Evolutionary conservation across 495 filamentous ascomycete species (phyloP).

Genomic region (Cercophora newfieldiana): DNA sequence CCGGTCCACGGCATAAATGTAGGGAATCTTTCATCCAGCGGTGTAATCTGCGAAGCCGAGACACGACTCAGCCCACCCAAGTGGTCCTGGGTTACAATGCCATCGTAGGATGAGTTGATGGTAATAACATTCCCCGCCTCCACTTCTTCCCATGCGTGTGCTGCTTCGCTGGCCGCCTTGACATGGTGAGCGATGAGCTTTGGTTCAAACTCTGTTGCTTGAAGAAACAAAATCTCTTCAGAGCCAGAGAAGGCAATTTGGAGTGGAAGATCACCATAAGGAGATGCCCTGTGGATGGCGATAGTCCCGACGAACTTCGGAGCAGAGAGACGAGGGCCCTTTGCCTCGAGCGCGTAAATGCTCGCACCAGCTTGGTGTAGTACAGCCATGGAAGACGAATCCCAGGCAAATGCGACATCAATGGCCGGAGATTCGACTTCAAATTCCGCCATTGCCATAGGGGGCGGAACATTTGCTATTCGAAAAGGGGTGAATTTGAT

Average conservation of each 20-base stretch:
- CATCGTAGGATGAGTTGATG: conserved; percentile 19
- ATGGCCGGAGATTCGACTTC: conserved; percentile 59
- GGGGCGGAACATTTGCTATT: conserved; percentile 82
- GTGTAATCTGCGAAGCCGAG: conserved; percentile 4
- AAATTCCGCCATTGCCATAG: conserved; percentile 84
- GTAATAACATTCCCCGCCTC: conserved; percentile 16
- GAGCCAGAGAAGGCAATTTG: conserved; percentile 30
- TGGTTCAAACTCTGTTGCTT: conserved; percentile 18
- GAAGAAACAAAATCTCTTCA: conserved; percentile 27
- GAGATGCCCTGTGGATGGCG: conserved; percentile 19
- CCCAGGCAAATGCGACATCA: conserved; percentile 72
- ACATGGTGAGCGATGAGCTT: conserved; percentile 21
- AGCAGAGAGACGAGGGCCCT: conserved; percentile 36
- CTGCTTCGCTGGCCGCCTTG: neutral
- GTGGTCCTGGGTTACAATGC: conserved; percentile 39
- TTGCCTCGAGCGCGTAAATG: conserved; percentile 64
- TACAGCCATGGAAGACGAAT: conserved; percentile 68
- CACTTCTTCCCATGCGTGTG: conserved; percentile 15
- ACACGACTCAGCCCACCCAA: conserved; percentile 35
- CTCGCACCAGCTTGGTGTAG: conserved; percentile 64
- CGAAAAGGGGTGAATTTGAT: conserved; percentile 86
- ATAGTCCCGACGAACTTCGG: conserved; percentile 34
- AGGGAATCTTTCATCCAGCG: conserved; percentile 35
- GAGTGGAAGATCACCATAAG: conserved; percentile 25
- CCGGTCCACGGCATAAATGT: conserved; percentile 55